These are phyloP conservation scores for Puccinellia tenuiflora DNA, from an alignment of 176 grass and related monocot genomes.

Conservation along the genomic window DNA sequence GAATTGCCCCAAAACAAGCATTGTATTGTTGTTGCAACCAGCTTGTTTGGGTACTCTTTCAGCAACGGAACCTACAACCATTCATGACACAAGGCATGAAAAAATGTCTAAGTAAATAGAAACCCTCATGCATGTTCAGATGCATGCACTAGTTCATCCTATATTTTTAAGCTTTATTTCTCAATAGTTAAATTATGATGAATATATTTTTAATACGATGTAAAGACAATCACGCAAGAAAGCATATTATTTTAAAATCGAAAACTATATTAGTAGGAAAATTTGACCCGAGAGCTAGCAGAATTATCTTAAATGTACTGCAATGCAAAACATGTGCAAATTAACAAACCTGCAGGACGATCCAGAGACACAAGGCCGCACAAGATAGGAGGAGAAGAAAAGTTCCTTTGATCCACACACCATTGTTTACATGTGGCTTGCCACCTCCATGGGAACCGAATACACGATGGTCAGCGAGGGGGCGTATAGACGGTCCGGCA, in stretches of 20 bases:
- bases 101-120: not conserved
- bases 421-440: not conserved
- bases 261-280: too few relatives aligned
- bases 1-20: too few relatives aligned
- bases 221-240: too few relatives aligned
- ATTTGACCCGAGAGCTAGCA: too few relatives aligned
- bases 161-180: too few relatives aligned
- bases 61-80: conserved; percentile 15
- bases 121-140: not conserved
- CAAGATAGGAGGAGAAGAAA: conserved; percentile 43
- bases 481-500: not conserved
- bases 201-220: too few relatives aligned
- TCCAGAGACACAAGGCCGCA: conserved; percentile 53
- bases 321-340: too few relatives aligned
- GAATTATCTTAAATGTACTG: too few relatives aligned
- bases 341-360: conserved; percentile 41
- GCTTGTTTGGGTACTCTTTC: conserved; percentile 76
- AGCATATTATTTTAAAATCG: too few relatives aligned
- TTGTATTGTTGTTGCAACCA: conserved; percentile 47
- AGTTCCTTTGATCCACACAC: conserved; percentile 51
- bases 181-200: too few relatives aligned
- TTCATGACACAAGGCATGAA: not conserved
- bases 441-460: not conserved
- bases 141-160: too few relatives aligned
- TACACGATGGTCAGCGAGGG: not conserved